Conservation (phyloP, 1,139 yeast genomes). For the Geotrichum aggregatum region DNA sequence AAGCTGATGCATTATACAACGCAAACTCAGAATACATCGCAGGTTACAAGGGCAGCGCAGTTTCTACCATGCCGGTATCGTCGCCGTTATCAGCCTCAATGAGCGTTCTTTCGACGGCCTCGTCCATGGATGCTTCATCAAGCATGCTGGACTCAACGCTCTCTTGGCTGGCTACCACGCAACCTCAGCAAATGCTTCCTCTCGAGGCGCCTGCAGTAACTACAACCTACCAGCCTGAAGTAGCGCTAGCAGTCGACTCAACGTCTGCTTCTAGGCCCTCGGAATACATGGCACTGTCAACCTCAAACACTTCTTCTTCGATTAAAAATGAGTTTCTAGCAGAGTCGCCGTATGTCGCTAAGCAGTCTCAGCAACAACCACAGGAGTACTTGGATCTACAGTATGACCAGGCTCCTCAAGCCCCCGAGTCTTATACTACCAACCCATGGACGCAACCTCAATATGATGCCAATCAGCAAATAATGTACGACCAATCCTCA, state of each 20-base stretch:
- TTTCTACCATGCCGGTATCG: constrained; percentile 1
- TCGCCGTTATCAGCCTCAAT: constrained; percentile 6
- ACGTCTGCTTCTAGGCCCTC: neutral
- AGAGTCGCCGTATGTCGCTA: neutral
- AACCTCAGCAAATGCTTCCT: neutral
- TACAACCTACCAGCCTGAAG: neutral
- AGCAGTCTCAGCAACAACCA: neutral
- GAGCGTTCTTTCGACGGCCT: neutral
- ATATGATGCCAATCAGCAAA: neutral
- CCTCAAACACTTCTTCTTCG: neutral
- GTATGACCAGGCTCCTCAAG: neutral
- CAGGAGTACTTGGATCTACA: neutral
- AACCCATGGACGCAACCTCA: neutral
- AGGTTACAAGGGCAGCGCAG: neutral
- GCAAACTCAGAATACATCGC: constrained; percentile 7
- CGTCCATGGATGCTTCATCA: neutral
- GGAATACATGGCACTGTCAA: neutral
- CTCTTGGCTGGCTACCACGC: neutral
- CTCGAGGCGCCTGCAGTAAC: neutral
- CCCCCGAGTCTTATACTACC: neutral
- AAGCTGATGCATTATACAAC: constrained; percentile 1
- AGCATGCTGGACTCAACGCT: neutral
- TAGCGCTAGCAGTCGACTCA: neutral
- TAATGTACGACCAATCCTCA: neutral
- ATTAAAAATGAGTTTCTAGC: neutral